These are phyloP conservation scores for Rhizophagus clarus DNA, from an alignment of 192 early-diverging fungal species.

Conservation along the genomic window DNA sequence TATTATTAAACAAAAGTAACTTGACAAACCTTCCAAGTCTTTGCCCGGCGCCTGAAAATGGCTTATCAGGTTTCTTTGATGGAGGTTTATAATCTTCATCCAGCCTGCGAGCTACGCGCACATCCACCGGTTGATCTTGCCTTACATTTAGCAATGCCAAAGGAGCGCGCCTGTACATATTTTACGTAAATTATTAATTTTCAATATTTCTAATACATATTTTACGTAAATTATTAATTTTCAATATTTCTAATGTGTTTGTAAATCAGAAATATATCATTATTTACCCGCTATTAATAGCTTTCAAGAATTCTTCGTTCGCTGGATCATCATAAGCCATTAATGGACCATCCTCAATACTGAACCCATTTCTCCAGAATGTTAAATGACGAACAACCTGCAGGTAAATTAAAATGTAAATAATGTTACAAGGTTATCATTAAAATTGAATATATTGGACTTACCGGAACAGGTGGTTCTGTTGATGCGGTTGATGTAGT, in stretches of 20 bases:
- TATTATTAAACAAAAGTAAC: slow-evolving; percentile 40
- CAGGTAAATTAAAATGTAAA: neutral
- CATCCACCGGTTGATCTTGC: slow-evolving; percentile 88
- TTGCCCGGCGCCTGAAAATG: slow-evolving; percentile 81
- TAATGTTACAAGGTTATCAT: neutral
- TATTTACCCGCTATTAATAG: slow-evolving; percentile 84
- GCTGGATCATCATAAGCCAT: slow-evolving; percentile 83
- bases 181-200: neutral
- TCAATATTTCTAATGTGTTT: neutral
- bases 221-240: neutral
- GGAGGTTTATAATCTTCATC: slow-evolving; percentile 88
- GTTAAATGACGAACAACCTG: slow-evolving; percentile 76
- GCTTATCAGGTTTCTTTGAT: slow-evolving; percentile 70
- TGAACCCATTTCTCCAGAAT: slow-evolving; percentile 97
- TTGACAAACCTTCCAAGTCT: slow-evolving; percentile 70
- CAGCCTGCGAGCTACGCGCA: slow-evolving; percentile 78
- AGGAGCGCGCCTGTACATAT: slow-evolving; percentile 73
- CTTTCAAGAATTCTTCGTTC: slow-evolving; percentile 81
- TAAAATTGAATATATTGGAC: slow-evolving; percentile 17
- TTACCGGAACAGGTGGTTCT: slow-evolving; percentile 2
- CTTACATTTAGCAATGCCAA: slow-evolving; percentile 83
- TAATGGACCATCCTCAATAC: slow-evolving; percentile 90
- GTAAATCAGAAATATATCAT: neutral
- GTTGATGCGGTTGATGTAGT: neutral
- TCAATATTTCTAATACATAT: slow-evolving; percentile 3